Base-by-base conservation (phyloP, 2,329 filamentous ascomycete genomes). In the Boeremia lycopersici region DNA sequence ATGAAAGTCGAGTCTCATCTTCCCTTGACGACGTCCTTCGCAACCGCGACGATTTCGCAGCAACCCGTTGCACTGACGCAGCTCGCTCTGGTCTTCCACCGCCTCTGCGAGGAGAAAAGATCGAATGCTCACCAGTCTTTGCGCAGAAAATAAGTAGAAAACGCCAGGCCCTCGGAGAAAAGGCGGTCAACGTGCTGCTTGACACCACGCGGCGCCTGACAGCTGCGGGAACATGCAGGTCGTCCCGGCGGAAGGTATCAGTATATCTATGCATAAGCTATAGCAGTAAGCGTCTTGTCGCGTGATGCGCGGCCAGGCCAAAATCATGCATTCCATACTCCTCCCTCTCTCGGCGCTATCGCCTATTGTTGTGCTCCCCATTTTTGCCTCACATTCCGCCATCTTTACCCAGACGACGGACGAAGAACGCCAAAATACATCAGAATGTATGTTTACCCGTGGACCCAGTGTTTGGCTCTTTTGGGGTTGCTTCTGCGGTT, bases 341-440 rank as follows among this genome's bases (percentile, higher is more conserved):
- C 63, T 64, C 66, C 67, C 68, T 69, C 66, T 57, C 59, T 64
- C 45, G 41, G 46, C 38, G 41, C 43, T 44, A 42, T 39, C 36
- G 25, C 44, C 35, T 48, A 41, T 67, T 70, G 62, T 69, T 68
- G 65, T 68, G 59, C 58, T 57, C 53, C 60, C 58, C 67, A 70
- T 71, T 58, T 69, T 65, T 67, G 56, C 53, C 59, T 60, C 45
- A 56, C 74, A 76, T 77, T 76, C 74, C 74, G 61, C 28, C 17
- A 52, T 40, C 26, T 57, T 67, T 70, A 66, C 69, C 71, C 59
- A 66, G 71, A 69, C 71, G 64, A 76, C 72, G 54, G 40, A 54
- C 48, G 62, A 65, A 71, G 70, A 58, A 66, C 60, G 48, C 51
- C 56, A 46, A 60, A 58, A 63, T 59, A 67, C 42, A 64, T 59